Conservation (phyloP, 441 rosid genomes). For the Omphalea diandra region DNA sequence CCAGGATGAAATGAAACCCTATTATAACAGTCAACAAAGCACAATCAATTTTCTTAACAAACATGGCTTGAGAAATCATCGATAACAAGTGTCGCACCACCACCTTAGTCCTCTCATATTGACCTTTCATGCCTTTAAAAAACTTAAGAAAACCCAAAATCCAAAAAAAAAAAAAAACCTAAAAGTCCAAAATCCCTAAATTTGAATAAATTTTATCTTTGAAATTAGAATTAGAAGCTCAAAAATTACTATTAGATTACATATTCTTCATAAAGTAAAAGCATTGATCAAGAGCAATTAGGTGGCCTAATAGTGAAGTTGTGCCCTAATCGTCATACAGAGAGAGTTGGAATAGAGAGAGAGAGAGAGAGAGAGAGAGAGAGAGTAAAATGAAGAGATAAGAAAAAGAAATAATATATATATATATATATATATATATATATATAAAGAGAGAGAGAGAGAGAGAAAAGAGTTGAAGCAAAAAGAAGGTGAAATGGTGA, state of each 20-base stretch:
- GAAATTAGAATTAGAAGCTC: neutral
- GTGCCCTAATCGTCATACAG: constrained; percentile 40
- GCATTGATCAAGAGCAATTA: constrained; percentile 19
- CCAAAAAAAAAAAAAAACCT: constrained; percentile 11
- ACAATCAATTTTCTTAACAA: constrained; percentile 58
- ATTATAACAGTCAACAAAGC: constrained; percentile 52
- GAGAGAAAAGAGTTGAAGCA: too few relatives aligned
- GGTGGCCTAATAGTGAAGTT: constrained; percentile 30
- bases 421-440: too few relatives aligned
- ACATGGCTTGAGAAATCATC: constrained; percentile 42
- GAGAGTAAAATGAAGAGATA: neutral
- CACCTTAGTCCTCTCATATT: constrained; percentile 68
- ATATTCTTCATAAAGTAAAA: constrained; percentile 29
- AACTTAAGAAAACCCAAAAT: too few relatives aligned
- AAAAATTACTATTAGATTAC: constrained; percentile 36
- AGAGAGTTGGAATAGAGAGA: neutral
- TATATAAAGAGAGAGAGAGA: too few relatives aligned
- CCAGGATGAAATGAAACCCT: constrained; percentile 66
- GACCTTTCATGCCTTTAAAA: constrained; percentile 43
- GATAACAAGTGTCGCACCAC: constrained; percentile 75
- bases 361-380: constrained; percentile 5
- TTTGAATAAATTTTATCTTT: neutral
- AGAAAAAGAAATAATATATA: too few relatives aligned
- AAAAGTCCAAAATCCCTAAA: constrained; percentile 20
- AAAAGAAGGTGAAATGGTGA: too few relatives aligned